These are phyloP conservation scores for Phanerodontia chrysosporium DNA, from an alignment of 768 basidiomycete species.

Conservation along the genomic window DNA sequence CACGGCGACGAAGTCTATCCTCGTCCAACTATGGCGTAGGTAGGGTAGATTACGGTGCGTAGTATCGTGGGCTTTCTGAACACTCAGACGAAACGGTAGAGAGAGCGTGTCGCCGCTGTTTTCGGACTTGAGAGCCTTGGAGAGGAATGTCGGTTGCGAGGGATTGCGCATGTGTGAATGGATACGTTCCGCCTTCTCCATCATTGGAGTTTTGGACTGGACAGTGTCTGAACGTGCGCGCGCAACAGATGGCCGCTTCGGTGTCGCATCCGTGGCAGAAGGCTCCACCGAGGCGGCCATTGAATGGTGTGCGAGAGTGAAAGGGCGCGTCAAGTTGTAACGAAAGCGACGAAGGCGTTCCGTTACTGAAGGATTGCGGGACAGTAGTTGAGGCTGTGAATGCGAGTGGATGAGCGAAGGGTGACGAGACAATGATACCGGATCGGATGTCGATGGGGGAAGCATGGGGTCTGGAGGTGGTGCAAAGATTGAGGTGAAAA, in stretches of 20 bases:
- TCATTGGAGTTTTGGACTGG: slow-evolving; percentile 27
- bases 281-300: slow-evolving; percentile 4
- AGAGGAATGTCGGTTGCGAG: slow-evolving; percentile 45
- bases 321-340: slow-evolving; percentile 48
- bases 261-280: slow-evolving; percentile 14
- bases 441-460: slow-evolving; percentile 6
- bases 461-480: slow-evolving; percentile 24
- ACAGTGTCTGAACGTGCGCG: slow-evolving; percentile 27
- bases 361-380: slow-evolving; percentile 42
- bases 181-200: slow-evolving; percentile 32
- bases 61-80: slow-evolving; percentile 51
- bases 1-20: slow-evolving; percentile 86
- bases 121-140: slow-evolving; percentile 43
- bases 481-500: slow-evolving; percentile 40
- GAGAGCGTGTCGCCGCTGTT: slow-evolving; percentile 39
- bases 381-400: slow-evolving; percentile 32
- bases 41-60: slow-evolving; percentile 76
- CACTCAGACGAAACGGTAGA: slow-evolving; percentile 59
- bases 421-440: slow-evolving; percentile 24
- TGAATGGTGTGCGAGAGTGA: slow-evolving; percentile 37
- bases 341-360: slow-evolving; percentile 43
- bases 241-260: not conserved
- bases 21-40: slow-evolving; percentile 87
- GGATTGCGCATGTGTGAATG: slow-evolving; percentile 42
- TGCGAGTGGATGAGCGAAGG: slow-evolving; percentile 22